Evolutionary conservation across 768 basidiomycete genomes (phyloP).

Genomic region (Podaxis mareebaensis): DNA sequence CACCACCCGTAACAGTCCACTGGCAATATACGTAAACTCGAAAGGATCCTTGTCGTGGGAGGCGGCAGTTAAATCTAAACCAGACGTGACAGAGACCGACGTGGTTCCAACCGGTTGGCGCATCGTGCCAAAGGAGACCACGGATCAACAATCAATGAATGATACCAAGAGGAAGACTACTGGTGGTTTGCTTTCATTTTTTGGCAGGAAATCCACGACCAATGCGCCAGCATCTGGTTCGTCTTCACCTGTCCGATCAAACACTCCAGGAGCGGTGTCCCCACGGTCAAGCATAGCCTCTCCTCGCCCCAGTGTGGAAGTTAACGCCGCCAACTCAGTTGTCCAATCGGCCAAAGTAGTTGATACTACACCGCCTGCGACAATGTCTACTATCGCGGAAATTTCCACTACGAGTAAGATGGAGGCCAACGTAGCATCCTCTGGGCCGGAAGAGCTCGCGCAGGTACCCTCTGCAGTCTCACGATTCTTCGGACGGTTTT

Average conservation of each 20-base stretch:
- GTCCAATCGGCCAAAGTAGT: constrained; percentile 10
- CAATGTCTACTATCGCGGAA: constrained; percentile 4
- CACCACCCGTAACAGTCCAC: constrained; percentile 58
- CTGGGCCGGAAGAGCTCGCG: constrained; percentile 23
- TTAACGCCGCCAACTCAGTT: background rate
- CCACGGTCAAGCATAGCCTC: constrained; percentile 20
- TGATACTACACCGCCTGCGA: constrained; percentile 3
- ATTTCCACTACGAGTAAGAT: constrained; percentile 2
- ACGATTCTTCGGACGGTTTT: constrained; percentile 79
- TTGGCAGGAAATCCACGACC: constrained; percentile 44
- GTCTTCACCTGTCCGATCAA: constrained; percentile 18
- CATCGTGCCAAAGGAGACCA: constrained; percentile 56
- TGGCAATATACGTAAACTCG: constrained; percentile 66
- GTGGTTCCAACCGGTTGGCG: constrained; percentile 71
- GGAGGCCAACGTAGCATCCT: background rate
- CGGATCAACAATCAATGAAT: constrained; percentile 28
- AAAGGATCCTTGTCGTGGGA: constrained; percentile 83
- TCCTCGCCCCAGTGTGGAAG: constrained; percentile 15
- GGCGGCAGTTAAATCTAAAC: constrained; percentile 55
- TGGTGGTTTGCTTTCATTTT: constrained; percentile 73
- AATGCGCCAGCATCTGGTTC: constrained; percentile 6
- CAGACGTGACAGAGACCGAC: constrained; percentile 53
- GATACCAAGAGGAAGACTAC: constrained; percentile 54
- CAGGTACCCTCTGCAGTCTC: constrained; percentile 71
- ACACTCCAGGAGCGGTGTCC: constrained; percentile 21